phyloP scores from a whole-genome alignment of 129 eudicot species.

The Pittosporum tobira region DNA sequence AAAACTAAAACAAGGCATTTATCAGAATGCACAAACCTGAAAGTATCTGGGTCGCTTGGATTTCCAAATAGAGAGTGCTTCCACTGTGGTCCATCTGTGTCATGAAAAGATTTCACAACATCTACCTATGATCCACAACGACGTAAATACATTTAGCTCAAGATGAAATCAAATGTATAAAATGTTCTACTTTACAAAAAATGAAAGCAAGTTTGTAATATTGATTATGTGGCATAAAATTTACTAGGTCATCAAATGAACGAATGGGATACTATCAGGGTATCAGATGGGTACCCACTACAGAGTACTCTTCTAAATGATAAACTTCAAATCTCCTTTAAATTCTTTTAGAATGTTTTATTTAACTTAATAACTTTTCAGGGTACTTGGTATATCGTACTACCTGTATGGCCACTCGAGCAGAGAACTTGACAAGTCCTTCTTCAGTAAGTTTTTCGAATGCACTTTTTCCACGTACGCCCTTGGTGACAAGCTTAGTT shows the following conservation, averaged over 20 bases:
- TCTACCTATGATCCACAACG: constrained; percentile 45
- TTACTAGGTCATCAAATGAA: no score
- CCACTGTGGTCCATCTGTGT: constrained; percentile 93
- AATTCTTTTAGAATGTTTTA: background rate
- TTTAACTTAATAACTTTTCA: background rate
- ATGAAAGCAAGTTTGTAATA: background rate
- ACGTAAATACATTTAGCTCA: constrained; percentile 9
- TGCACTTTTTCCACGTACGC: constrained; percentile 80
- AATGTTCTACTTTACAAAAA: background rate
- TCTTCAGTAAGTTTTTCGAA: constrained; percentile 84
- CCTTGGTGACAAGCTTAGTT: constrained; percentile 71
- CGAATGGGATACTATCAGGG: no score
- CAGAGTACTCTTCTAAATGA: background rate
- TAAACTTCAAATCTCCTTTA: background rate
- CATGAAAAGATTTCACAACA: constrained; percentile 82
- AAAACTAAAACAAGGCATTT: background rate
- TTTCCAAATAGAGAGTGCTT: constrained; percentile 92
- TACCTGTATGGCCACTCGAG: constrained; percentile 93
- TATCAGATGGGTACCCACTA: background rate
- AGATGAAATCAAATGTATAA: background rate
- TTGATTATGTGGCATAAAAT: background rate
- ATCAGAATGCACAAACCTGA: constrained; percentile 57
- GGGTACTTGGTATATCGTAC: background rate
- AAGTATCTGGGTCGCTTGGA: constrained; percentile 92
- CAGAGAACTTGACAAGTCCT: constrained; percentile 85